Evolutionary conservation across 495 filamentous ascomycete genomes (phyloP), one percentile per base, ranked within the genome.

Genomic region (Penicillium steckii): DNA sequence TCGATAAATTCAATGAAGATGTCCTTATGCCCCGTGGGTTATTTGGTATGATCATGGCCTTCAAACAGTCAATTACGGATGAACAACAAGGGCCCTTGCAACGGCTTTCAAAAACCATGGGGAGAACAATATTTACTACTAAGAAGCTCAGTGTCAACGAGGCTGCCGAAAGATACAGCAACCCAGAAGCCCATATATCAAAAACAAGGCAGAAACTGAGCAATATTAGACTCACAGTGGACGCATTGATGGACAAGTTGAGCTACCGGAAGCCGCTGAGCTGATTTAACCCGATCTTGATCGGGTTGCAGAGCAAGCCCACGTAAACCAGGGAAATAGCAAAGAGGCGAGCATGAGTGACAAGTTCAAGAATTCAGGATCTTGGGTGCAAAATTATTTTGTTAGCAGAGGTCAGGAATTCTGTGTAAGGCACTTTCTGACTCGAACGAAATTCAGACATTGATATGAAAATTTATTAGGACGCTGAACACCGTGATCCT

Each of bases 1-100:
- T 60, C 2, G 68, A 77, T 23, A 60, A 65, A 26, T 74, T 80
- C 61, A 85, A 85, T 57, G 60, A 81, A 8, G 67, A 77, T n/a
- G 64, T 82, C 17, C 82, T 84, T 67, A 67, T 65, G 33, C 81
- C 81, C 0, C 76, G 72, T 24, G 82, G 81, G 3, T 66, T 84
- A 8, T 82, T 74, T 59, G 75, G 71, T 42, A 55, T 84, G 22
- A 66, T 85, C 25, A 78, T 85, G 74, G 19, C 25, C 45, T 70
- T 48, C 55, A 68, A 49, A 48, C 44, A 60, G 8, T 33, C 52
- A n/a, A 21, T 48, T 13, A 18, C 57, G 6, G 42, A 42, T 21
- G 27, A 52, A 22, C 48, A 52, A 44, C 25, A 46, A 24, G 55
- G 41, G 0, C 24, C 25, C 2, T 15, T 58, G 10, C 32, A 23